Evolutionary conservation across 2,329 filamentous ascomycete species (phyloP).

Genomic region (Orbilia oligospora): DNA sequence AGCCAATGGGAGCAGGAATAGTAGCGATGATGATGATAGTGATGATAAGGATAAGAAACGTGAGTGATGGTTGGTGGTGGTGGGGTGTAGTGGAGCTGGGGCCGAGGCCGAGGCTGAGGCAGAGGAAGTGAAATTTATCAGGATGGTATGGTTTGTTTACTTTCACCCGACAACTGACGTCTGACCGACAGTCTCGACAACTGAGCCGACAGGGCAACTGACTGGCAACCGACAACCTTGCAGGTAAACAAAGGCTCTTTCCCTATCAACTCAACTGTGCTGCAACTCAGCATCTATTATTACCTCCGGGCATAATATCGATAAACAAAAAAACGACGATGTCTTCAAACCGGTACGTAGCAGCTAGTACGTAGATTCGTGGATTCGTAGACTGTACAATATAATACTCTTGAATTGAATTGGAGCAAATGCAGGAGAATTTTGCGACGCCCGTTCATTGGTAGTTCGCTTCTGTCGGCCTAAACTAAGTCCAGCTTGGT

Average conservation of each 20-base stretch:
- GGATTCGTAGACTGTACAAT: too few relatives aligned
- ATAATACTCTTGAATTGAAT: too few relatives aligned
- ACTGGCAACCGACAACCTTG: too few relatives aligned
- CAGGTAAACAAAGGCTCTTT: background rate
- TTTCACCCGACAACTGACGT: slow-evolving; percentile 5
- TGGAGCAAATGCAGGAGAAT: background rate
- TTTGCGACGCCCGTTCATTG: slow-evolving; percentile 2
- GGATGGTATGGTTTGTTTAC: slow-evolving; percentile 32
- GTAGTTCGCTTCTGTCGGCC: background rate
- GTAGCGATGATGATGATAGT: background rate
- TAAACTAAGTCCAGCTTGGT: background rate
- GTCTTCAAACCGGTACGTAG: too few relatives aligned
- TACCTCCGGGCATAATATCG: too few relatives aligned
- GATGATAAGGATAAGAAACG: background rate
- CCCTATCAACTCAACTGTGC: too few relatives aligned
- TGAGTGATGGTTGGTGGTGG: background rate
- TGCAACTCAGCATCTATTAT: too few relatives aligned
- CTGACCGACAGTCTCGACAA: background rate
- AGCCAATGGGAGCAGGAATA: background rate
- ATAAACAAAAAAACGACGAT: too few relatives aligned
- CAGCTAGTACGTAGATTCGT: too few relatives aligned
- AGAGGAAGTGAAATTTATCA: background rate
- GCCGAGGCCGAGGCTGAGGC: too few relatives aligned
- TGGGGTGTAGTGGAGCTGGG: background rate
- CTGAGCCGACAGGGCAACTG: too few relatives aligned